Conservation (phyloP, 306 rosid genomes). For the Gastrolobium bilobum region DNA sequence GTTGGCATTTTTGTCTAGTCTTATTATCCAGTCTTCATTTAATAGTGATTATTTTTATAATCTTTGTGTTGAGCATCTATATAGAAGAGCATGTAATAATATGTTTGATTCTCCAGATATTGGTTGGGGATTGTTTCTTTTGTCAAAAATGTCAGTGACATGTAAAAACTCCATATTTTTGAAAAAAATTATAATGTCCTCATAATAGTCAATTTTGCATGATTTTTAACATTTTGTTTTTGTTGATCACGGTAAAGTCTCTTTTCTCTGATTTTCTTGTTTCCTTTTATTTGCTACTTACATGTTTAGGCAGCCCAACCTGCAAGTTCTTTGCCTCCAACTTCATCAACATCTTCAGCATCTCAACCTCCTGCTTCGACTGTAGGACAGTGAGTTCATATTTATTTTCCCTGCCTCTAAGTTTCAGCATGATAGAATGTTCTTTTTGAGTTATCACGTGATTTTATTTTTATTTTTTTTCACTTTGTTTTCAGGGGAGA, state of each 20-base stretch:
- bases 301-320: slow-evolving; percentile 50
- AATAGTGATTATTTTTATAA: background rate
- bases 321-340: slow-evolving; percentile 53
- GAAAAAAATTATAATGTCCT: background rate
- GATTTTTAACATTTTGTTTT: slow-evolving; percentile 11
- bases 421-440: slow-evolving; percentile 20
- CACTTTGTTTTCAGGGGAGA: slow-evolving; percentile 54
- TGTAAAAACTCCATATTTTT: background rate
- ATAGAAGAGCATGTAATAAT: background rate
- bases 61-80: slow-evolving; percentile 12
- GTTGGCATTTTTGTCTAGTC: slow-evolving; percentile 19
- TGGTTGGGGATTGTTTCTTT: background rate
- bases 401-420: slow-evolving; percentile 26
- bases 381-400: slow-evolving; percentile 64
- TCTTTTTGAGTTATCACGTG: slow-evolving; percentile 16
- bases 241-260: slow-evolving; percentile 12
- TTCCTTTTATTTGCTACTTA: slow-evolving; percentile 30
- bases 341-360: slow-evolving; percentile 46
- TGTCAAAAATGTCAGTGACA: slow-evolving; percentile 1
- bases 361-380: slow-evolving; percentile 58
- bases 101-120: slow-evolving; percentile 8
- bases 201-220: slow-evolving; percentile 4
- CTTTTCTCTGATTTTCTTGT: slow-evolving; percentile 1
- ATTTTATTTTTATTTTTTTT: slow-evolving; percentile 11
- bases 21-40: slow-evolving; percentile 9